Base-by-base conservation (phyloP, 345 rosid species). In the Physaria fendleri region DNA sequence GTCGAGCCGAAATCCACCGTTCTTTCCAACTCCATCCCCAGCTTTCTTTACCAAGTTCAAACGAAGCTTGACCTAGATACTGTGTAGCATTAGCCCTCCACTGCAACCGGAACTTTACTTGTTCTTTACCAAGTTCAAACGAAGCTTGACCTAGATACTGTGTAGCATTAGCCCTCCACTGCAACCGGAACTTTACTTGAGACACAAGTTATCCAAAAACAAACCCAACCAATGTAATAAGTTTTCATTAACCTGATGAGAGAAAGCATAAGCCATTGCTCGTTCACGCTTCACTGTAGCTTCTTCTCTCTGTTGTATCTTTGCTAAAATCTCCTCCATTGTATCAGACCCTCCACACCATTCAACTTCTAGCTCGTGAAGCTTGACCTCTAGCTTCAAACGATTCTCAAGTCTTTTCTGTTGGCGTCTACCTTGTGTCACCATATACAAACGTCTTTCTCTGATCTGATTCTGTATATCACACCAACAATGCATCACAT, bases 21-120 rank as follows among this genome's bases (percentile, higher is more conserved):
- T 85, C 92, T 64, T 74, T 77, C 98, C 96, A 85, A 74, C 92
- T 91, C 92, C 95, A 88, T 20, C 88, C 95, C 98, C 88, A 88
- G 37, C 71, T 78, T 49, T 83, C 87, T 69, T 81, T 82, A 32
- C 81, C 83, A 2, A 84, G 69, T 50, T 73, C 79, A 64, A 77
- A 88, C 28, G 85, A 79, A 53, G 93, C 81, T 58, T 84, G 96
- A 16, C 96, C 92, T 4, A 91, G 82, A 69, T 82, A 85, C 39
- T 82, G 90, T 49, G 84, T 84, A 3, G 85, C 74, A 47, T 84
- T 84, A 28, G 96, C 92, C 62, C 85, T 85, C 98, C 96, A 88
- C 98, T 88, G 74, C 72, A 71, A 59, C n/a, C n/a, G n/a, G n/a
- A n/a, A n/a, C n/a, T n/a, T n/a, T n/a, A n/a, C n/a, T n/a, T n/a